Evolutionary conservation across 768 basidiomycete species (phyloP).

Genomic region (Polyporus arcularius): DNA sequence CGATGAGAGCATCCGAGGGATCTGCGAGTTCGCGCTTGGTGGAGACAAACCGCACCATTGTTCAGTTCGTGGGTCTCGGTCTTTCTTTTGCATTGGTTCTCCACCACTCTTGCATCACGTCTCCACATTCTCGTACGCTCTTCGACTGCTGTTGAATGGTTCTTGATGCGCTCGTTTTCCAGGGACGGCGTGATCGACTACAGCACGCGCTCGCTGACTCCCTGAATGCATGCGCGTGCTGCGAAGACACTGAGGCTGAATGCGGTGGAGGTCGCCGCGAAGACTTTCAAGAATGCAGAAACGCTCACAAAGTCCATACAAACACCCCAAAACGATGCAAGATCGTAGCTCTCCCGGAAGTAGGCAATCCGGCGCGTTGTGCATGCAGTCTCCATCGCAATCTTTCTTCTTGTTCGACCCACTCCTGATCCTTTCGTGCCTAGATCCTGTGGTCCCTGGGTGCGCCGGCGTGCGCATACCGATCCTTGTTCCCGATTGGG

Average conservation of each 20-base stretch:
- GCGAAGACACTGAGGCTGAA: not conserved
- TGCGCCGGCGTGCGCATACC: too few relatives aligned
- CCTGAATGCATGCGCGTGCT: not conserved
- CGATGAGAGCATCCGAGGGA: not conserved
- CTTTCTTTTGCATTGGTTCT: not conserved
- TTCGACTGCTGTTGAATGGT: not conserved
- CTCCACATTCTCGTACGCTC: not conserved
- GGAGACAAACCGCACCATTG: not conserved
- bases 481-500: too few relatives aligned
- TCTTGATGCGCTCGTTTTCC: conserved; percentile 5
- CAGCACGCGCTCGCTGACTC: not conserved
- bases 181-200: conserved; percentile 19
- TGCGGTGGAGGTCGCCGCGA: not conserved
- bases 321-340: too few relatives aligned
- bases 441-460: too few relatives aligned
- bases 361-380: too few relatives aligned
- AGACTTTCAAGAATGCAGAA: too few relatives aligned
- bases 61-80: not conserved
- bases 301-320: too few relatives aligned
- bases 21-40: not conserved
- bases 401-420: too few relatives aligned
- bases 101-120: not conserved
- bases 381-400: too few relatives aligned
- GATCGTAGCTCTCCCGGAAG: too few relatives aligned
- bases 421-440: too few relatives aligned